Evolutionary conservation across 495 filamentous ascomycete genomes (phyloP).

Genomic region (Aspergillus bridgeri): DNA sequence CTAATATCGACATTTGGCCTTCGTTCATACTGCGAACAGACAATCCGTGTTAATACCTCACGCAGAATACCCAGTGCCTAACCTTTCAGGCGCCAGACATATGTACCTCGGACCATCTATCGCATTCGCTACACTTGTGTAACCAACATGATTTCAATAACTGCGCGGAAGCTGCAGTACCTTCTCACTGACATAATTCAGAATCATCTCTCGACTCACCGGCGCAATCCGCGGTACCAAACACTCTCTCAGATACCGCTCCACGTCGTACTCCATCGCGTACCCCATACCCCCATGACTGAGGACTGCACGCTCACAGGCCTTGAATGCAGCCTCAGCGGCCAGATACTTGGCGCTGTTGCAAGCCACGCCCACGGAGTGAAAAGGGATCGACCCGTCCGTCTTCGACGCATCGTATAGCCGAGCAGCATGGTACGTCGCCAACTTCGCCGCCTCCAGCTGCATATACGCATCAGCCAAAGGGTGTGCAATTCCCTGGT

Average conservation of each 20-base stretch:
- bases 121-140: no score
- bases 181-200: conserved; percentile 76
- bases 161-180: conserved; percentile 54
- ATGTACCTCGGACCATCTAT: no score
- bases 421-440: conserved; percentile 73
- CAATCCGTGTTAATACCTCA: no score
- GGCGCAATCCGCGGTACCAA: conserved; percentile 74
- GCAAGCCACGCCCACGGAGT: conserved; percentile 66
- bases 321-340: conserved; percentile 71
- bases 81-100: no score
- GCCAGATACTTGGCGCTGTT: conserved; percentile 79
- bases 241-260: conserved; percentile 70
- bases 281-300: conserved; percentile 76
- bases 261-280: conserved; percentile 74
- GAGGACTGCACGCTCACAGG: conserved; percentile 67
- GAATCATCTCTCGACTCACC: conserved; percentile 74
- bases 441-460: conserved; percentile 73
- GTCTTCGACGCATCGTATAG: conserved; percentile 59
- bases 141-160: conserved; percentile 32
- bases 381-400: conserved; percentile 54
- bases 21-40: no score
- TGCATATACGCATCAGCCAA: conserved; percentile 73
- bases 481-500: conserved; percentile 73
- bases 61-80: no score
- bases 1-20: no score